These are phyloP conservation scores for Daldinia bambusicola DNA, from an alignment of 495 filamentous ascomycete species.

Conservation along the genomic window DNA sequence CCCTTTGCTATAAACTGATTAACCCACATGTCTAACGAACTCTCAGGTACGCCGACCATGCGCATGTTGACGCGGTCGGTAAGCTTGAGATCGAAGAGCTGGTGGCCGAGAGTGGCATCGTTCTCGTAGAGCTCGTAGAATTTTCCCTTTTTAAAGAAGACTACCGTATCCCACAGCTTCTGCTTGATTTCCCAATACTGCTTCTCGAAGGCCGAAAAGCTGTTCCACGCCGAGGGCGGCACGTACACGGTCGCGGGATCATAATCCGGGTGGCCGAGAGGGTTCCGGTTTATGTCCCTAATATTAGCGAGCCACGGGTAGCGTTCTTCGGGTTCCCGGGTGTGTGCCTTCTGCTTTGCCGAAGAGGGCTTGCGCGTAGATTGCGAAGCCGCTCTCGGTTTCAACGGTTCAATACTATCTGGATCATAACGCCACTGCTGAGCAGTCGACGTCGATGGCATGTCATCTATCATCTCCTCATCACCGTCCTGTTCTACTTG, in stretches of 20 bases:
- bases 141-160: conserved; percentile 99
- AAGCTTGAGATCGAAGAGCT: conserved; percentile 96
- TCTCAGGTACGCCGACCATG: conserved; percentile 94
- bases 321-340: conserved; percentile 80
- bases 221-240: conserved; percentile 75
- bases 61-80: conserved; percentile 99
- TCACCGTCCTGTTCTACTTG: conserved; percentile 52
- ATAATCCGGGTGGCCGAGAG: conserved; percentile 84
- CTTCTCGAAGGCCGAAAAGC: conserved; percentile 94
- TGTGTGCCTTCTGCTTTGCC: conserved; percentile 78
- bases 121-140: conserved; percentile 99
- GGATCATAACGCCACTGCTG: conserved; percentile 89
- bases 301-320: conserved; percentile 91
- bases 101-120: conserved; percentile 96
- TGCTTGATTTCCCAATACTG: conserved; percentile 99
- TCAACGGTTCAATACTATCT: conserved; percentile 68
- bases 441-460: conserved; percentile 73
- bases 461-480: conserved; percentile 67
- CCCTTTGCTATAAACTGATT: conserved; percentile 95
- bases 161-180: conserved; percentile 95
- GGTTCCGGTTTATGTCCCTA: conserved; percentile 82
- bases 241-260: conserved; percentile 93
- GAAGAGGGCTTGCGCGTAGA: conserved; percentile 58
- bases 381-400: conserved; percentile 58
- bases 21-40: conserved; percentile 89